Percentiles rank a stretch among this genome's conserved stretches.
phyloP scores from a whole-genome alignment of 495 filamentous ascomycete genomes.

The Penicillium odoratum region DNA sequence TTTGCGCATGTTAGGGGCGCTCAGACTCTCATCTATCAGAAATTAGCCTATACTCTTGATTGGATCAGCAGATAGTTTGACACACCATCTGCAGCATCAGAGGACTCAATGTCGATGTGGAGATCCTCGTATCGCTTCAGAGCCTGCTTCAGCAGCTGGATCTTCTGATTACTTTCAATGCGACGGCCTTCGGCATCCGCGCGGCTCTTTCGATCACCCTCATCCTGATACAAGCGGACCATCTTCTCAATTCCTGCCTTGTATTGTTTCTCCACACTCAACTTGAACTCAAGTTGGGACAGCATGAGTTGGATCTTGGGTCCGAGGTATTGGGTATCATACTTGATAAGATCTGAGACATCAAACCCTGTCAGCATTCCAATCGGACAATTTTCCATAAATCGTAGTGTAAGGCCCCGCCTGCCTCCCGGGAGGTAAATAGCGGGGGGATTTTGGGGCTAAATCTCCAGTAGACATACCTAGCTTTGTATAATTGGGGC shows the following conservation, averaged over 20 bases:
- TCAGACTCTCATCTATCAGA: conserved; percentile 86
- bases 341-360: conserved; percentile 90
- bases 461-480: conserved; percentile 57
- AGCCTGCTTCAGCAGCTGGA: conserved; percentile 91
- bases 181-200: conserved; percentile 85
- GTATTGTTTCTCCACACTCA: conserved; percentile 99
- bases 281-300: conserved; percentile 97
- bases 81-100: conserved; percentile 83
- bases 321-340: conserved; percentile 91
- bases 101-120: conserved; percentile 87
- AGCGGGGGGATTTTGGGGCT: neutral
- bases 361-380: conserved; percentile 16
- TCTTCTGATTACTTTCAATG: conserved; percentile 96
- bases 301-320: conserved; percentile 99
- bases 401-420: conserved; percentile 1
- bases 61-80: neutral
- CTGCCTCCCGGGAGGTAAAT: neutral
- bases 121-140: conserved; percentile 97
- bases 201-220: conserved; percentile 95
- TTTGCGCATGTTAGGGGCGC: conserved; percentile 89
- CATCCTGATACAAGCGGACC: conserved; percentile 95
- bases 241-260: conserved; percentile 99
- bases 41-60: conserved; percentile 8
- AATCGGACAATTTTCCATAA: conserved; percentile 8
- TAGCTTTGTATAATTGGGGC: conserved; percentile 93